Evolutionary conservation across 805 yeast species (phyloP), one percentile per base, ranked within the genome.

Genomic region (Kodamaea laetipori): DNA sequence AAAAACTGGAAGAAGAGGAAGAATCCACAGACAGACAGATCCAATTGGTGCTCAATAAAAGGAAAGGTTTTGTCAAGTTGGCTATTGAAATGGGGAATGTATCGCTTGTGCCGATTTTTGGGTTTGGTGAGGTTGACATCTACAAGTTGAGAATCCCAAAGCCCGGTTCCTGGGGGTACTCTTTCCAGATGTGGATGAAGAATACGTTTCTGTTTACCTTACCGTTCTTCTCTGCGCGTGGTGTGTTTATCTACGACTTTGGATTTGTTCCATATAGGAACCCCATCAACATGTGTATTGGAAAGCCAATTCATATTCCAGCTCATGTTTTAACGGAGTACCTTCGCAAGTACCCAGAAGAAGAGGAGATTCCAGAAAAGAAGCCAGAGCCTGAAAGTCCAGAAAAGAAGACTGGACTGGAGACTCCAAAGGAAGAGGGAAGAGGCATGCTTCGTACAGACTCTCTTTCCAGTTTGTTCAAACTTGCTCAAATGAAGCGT

Each of bases 161-260:
- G 51, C 66, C 67, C 12, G 74, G 74, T 25, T 55, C 76, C 32
- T 56, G 54, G 61, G 60, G 75, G 76, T 75, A 80, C 54, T 67
- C 69, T 43, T 60, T 85, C 41, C 98, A 92, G 61, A 62, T 75
- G 25, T 79, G 88, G 81, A 60, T 92, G 57, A 92, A 94, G 55
- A 69, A 69, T 21, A 72, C 67, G 27, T 74, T 82, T 41, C 94
- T 92, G 1, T 92, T 92, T 64, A 90, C 99, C 0, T 56, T 94
- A 4, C 99, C 99, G 1, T 78, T 94, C 38, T 86, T 94, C 66
- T 84, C 87, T 59, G 97, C 97, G 1, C 73, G 98, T 35, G 97
- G 98, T 0, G 73, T 94, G 0, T 90, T 92, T 66, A 88, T 92
- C 56, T 87, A 90, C 55, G 96, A 90, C 59, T 87, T 86, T 66